Percentiles rank a stretch among this genome's conserved stretches.
phyloP scores from a whole-genome alignment of 305 asterid species.

The Fraxinus velutina region DNA sequence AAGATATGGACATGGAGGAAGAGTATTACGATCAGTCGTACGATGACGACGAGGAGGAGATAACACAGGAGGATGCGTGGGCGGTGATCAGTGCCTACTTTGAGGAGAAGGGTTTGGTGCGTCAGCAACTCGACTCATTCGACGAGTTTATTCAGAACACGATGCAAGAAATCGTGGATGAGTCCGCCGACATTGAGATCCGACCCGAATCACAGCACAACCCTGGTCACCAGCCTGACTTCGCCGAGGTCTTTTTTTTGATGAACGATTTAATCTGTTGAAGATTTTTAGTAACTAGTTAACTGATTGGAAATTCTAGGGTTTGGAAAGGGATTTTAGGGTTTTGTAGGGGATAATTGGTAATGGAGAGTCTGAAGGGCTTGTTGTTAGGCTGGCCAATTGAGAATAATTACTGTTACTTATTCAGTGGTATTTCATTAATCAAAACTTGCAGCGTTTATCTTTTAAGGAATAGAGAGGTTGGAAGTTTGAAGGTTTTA shows the following conservation, averaged over 20 bases:
- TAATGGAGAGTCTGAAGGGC: background rate
- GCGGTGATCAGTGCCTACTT: slow-evolving; percentile 94
- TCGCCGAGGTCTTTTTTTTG: slow-evolving; percentile 59
- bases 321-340: slow-evolving; percentile 15
- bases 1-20: slow-evolving; percentile 63
- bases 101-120: slow-evolving; percentile 90
- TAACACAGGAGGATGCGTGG: slow-evolving; percentile 97
- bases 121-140: slow-evolving; percentile 91
- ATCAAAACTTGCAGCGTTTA: background rate
- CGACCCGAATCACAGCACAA: slow-evolving; percentile 95
- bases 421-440: background rate
- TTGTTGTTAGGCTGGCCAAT: background rate
- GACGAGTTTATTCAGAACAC: slow-evolving; percentile 96
- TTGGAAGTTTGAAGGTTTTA: background rate
- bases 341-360: background rate
- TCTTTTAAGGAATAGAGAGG: background rate
- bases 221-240: slow-evolving; percentile 83
- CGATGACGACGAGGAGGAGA: slow-evolving; percentile 62
- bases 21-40: slow-evolving; percentile 48
- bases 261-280: background rate
- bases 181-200: slow-evolving; percentile 89
- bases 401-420: background rate
- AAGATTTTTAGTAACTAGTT: background rate
- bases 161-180: slow-evolving; percentile 96
- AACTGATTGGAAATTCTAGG: background rate